phyloP scores from a whole-genome alignment of 805 yeast genomes.

The Myxozyma udenii region DNA sequence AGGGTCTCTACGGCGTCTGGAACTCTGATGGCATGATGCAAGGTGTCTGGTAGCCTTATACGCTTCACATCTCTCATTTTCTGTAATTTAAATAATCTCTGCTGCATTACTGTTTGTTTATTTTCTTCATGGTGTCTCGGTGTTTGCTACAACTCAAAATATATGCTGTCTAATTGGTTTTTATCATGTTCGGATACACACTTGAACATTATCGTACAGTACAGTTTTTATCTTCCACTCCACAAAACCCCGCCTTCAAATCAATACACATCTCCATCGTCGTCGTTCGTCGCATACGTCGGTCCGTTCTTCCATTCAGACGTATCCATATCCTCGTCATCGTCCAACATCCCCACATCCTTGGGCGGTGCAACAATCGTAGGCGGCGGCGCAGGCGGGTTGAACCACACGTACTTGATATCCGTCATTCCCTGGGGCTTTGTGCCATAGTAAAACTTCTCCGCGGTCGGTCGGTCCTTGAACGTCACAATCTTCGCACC shows the following conservation, averaged over 20 bases:
- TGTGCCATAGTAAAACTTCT: conserved; percentile 29
- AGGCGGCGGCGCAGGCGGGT: conserved; percentile 9
- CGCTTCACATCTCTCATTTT: background rate
- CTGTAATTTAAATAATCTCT: background rate
- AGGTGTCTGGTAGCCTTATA: conserved; percentile 19
- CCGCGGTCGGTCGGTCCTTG: conserved; percentile 42
- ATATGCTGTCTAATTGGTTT: too few species aligned
- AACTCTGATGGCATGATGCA: conserved; percentile 9
- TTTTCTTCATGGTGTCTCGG: background rate
- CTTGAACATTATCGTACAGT: background rate
- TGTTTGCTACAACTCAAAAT: background rate
- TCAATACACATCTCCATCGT: conserved; percentile 21
- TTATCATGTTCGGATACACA: too few species aligned
- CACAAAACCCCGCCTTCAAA: background rate
- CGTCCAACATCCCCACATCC: conserved; percentile 13
- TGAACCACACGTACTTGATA: conserved; percentile 13
- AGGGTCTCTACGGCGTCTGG: conserved; percentile 24
- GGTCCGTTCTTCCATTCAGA: conserved; percentile 5
- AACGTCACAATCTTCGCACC: conserved; percentile 33
- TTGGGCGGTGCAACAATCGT: background rate
- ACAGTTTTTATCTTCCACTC: background rate
- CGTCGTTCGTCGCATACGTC: conserved; percentile 2
- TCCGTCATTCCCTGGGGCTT: background rate
- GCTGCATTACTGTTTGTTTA: background rate
- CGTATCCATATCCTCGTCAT: conserved; percentile 10